phyloP scores from a whole-genome alignment of 352 stramenopile species.

The Globisporangium nagaii region DNA sequence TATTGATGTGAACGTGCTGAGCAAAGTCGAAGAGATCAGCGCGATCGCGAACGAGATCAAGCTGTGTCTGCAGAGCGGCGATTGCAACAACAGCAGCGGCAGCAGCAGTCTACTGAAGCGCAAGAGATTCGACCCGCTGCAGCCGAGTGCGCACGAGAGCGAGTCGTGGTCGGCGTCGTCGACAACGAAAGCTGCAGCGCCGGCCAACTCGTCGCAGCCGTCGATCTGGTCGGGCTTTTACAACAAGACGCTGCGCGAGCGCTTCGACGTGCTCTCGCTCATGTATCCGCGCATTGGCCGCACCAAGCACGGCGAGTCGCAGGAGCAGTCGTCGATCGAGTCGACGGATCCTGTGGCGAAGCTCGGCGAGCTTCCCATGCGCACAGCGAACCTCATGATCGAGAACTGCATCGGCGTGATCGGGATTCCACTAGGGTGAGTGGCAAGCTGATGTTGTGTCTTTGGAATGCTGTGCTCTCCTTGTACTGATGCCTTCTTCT shows the following conservation, averaged over 20 bases:
- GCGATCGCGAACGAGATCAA: slow-evolving; percentile 20
- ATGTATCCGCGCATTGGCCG: slow-evolving; percentile 73
- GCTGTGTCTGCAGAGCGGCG: slow-evolving; percentile 7
- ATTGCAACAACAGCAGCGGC: neutral
- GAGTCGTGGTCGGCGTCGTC: slow-evolving; percentile 19
- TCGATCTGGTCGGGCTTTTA: slow-evolving; percentile 87
- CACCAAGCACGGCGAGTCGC: slow-evolving; percentile 21
- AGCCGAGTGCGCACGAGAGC: slow-evolving; percentile 30
- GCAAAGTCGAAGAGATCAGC: slow-evolving; percentile 8
- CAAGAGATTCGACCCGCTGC: slow-evolving; percentile 50
- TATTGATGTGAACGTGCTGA: neutral
- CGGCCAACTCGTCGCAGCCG: slow-evolving; percentile 37
- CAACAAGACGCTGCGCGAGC: slow-evolving; percentile 84
- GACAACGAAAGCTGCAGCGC: slow-evolving; percentile 5
- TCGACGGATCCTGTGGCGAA: slow-evolving; percentile 29
- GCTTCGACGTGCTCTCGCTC: slow-evolving; percentile 77
- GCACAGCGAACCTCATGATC: slow-evolving; percentile 85
- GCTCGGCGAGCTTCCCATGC: slow-evolving; percentile 67
- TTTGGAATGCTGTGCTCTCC: neutral
- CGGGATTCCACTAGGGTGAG: slow-evolving; percentile 73
- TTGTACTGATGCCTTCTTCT: too few relatives aligned
- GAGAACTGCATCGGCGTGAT: slow-evolving; percentile 88
- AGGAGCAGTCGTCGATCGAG: slow-evolving; percentile 8
- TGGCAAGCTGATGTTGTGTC: neutral
- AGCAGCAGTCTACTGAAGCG: neutral